These are phyloP conservation scores for Kodamaea restingae DNA, from an alignment of 805 yeast genomes.

Conservation along the genomic window DNA sequence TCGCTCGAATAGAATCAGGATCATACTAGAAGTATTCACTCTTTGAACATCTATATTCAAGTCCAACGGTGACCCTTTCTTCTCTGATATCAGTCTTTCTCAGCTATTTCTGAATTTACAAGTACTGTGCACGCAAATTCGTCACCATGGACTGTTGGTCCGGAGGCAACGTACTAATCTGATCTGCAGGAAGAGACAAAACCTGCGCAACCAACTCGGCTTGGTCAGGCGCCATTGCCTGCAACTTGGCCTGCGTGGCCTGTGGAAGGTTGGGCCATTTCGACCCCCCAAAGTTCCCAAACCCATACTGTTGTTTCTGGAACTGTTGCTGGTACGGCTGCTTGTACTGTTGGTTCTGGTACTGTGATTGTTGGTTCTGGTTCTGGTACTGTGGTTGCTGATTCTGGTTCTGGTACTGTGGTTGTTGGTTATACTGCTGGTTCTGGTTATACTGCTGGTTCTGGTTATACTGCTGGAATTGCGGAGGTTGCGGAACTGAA, in stretches of 20 bases:
- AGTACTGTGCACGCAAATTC: constrained; percentile 52
- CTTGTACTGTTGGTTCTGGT: constrained; percentile 6
- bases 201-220: constrained; percentile 55
- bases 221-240: constrained; percentile 51
- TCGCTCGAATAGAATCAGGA: too few relatives aligned
- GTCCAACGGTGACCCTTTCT: too few relatives aligned
- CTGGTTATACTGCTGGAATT: constrained; percentile 10
- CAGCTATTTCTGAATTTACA: too few relatives aligned
- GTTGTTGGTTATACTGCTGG: constrained; percentile 5
- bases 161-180: constrained; percentile 45
- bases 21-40: too few relatives aligned
- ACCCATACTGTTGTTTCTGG: constrained; percentile 4
- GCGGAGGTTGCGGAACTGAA: constrained; percentile 12
- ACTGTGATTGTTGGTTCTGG: constrained; percentile 1
- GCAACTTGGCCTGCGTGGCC: constrained; percentile 47
- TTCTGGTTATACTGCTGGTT: constrained; percentile 1
- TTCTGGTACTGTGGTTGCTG: constrained; percentile 6
- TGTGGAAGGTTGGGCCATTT: constrained; percentile 47
- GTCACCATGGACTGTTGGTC: constrained; percentile 55
- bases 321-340: constrained; percentile 8
- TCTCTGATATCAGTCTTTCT: too few relatives aligned
- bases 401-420: constrained; percentile 4
- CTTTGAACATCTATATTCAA: too few relatives aligned
- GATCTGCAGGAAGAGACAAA: constrained; percentile 46
- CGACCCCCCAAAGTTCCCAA: constrained; percentile 7